Percentiles rank a stretch among this genome's conserved stretches.
These are phyloP conservation scores for Penicilliopsis zonata DNA, from an alignment of 495 filamentous ascomycete genomes.

Conservation along the genomic window DNA sequence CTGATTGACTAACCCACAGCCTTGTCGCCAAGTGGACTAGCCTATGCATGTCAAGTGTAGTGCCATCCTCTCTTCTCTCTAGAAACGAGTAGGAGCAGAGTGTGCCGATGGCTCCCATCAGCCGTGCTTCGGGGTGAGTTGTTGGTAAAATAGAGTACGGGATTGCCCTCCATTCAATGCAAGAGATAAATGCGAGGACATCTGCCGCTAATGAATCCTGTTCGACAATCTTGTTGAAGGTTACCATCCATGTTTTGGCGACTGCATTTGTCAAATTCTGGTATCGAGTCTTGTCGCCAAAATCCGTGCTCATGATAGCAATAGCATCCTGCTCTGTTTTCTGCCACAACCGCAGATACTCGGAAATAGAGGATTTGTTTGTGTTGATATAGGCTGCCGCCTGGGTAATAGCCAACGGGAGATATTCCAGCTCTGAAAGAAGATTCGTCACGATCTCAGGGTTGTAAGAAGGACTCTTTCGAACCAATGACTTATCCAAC, in stretches of 20 bases:
- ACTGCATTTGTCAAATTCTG: slow-evolving; percentile 23
- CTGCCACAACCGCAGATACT: slow-evolving; percentile 18
- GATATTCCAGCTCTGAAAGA: slow-evolving; percentile 20
- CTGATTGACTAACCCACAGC: slow-evolving; percentile 16
- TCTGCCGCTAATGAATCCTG: slow-evolving; percentile 21
- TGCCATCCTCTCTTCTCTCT: slow-evolving; percentile 5
- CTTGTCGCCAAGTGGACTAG: slow-evolving; percentile 23
- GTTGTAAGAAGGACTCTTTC: slow-evolving; percentile 8
- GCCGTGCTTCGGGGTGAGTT: slow-evolving; percentile 3
- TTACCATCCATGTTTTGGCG: slow-evolving; percentile 32
- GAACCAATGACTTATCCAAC: slow-evolving; percentile 6
- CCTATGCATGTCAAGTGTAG: slow-evolving; percentile 14
- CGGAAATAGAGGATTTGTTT: slow-evolving; percentile 12
- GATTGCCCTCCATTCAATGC: slow-evolving; percentile 29
- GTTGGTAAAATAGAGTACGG: slow-evolving; percentile 18
- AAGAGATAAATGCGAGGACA: slow-evolving; percentile 27
- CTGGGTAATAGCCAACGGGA: slow-evolving; percentile 37
- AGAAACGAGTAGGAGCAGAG: slow-evolving; percentile 19
- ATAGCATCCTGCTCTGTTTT: slow-evolving; percentile 16
- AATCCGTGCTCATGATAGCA: slow-evolving; percentile 24
- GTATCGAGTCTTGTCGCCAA: slow-evolving; percentile 25
- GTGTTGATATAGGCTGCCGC: slow-evolving; percentile 36
- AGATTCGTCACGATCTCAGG: slow-evolving; percentile 11
- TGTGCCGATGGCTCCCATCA: slow-evolving; percentile 16
- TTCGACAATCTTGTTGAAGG: slow-evolving; percentile 29